Conservation (phyloP, 139 green algal genomes). For the Auxenochlorella protothecoides region DNA sequence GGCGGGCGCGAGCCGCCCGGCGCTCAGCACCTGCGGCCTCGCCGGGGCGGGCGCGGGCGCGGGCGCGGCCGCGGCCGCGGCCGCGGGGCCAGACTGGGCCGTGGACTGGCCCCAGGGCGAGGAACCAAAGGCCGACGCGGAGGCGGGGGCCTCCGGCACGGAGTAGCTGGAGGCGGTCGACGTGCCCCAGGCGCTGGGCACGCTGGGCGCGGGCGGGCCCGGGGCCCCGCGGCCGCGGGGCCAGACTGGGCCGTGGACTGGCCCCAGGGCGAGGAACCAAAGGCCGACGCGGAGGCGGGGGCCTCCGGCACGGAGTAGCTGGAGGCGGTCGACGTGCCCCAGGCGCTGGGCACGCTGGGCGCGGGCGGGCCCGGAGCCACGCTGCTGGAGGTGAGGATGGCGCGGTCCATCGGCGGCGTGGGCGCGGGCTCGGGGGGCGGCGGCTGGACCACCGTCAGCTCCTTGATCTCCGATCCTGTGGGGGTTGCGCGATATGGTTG, state of each 20-base stretch:
- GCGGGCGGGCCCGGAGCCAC: conserved; percentile 21
- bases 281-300: not conserved
- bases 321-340: conserved; percentile 4
- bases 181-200: conserved; percentile 5
- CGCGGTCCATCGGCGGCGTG: not conserved
- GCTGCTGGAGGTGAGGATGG: conserved; percentile 30
- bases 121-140: conserved; percentile 5
- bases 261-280: conserved; percentile 15
- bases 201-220: conserved; percentile 4
- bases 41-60: not conserved
- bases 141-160: not conserved
- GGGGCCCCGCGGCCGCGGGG: no score
- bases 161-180: not conserved
- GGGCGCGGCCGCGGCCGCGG: not conserved
- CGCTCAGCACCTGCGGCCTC: no score
- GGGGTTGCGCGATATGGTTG: no score
- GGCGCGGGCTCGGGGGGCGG: conserved; percentile 7
- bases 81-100: no score
- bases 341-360: not conserved
- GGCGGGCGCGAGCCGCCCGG: no score
- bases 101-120: conserved; percentile 7
- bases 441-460: conserved; percentile 61
- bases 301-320: not conserved
- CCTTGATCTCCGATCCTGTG: conserved; percentile 78
- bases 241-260: not conserved